Percentiles rank a stretch among this genome's conserved stretches.
These are phyloP conservation scores for Fusarium circinatum DNA, from an alignment of 2,329 filamentous ascomycete species.

Conservation along the genomic window DNA sequence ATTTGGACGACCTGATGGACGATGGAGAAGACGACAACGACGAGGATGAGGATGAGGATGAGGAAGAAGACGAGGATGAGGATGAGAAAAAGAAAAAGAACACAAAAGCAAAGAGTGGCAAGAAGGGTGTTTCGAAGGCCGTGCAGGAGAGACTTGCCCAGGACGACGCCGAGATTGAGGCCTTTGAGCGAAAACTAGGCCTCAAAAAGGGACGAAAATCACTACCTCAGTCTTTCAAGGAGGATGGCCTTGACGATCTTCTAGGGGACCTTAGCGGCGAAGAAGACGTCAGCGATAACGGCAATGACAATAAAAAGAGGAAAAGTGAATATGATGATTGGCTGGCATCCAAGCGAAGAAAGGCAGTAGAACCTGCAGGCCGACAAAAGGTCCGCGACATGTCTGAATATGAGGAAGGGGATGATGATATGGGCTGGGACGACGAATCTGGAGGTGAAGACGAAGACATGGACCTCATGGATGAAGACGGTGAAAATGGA, in stretches of 20 bases:
- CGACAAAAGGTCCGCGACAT: constrained; percentile 29
- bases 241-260: constrained; percentile 85
- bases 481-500: constrained; percentile 44
- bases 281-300: constrained; percentile 59
- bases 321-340: constrained; percentile 69
- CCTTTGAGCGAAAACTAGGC: constrained; percentile 87
- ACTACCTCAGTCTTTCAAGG: constrained; percentile 76
- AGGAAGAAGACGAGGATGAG: constrained; percentile 30
- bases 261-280: constrained; percentile 68
- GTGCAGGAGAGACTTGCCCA: constrained; percentile 70
- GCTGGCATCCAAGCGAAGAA: constrained; percentile 67
- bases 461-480: constrained; percentile 41
- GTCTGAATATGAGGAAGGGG: constrained; percentile 35
- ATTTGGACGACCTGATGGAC: constrained; percentile 38
- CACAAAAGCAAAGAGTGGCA: constrained; percentile 46
- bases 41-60: constrained; percentile 27
- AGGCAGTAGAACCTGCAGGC: constrained; percentile 48
- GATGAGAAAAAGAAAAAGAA: constrained; percentile 20
- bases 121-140: constrained; percentile 26
- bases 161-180: constrained; percentile 90
- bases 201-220: constrained; percentile 80
- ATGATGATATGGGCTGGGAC: constrained; percentile 37
- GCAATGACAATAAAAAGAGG: constrained; percentile 68
- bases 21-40: constrained; percentile 34
- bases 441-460: constrained; percentile 27